Evolutionary conservation across 1,284 basidiomycete genomes (phyloP).

Genomic region (Cystobasidium slooffiae): DNA sequence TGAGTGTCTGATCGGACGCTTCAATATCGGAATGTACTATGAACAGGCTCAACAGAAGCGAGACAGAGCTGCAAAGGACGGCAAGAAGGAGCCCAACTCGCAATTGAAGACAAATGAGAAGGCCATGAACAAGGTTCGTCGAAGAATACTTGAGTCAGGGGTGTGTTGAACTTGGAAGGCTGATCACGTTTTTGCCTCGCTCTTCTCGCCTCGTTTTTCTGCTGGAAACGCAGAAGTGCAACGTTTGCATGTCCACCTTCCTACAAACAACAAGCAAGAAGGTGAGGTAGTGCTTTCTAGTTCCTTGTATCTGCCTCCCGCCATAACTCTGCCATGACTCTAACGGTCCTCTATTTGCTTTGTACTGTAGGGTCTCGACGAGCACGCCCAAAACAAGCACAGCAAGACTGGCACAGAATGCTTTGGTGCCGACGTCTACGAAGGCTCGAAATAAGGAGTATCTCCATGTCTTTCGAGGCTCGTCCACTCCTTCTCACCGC

Average conservation of each 20-base stretch:
- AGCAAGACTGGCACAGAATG: constrained; percentile 33
- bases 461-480: background rate
- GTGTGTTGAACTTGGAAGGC: background rate
- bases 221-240: constrained; percentile 21
- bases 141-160: too few species aligned
- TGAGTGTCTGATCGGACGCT: background rate
- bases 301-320: background rate
- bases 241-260: constrained; percentile 35
- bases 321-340: background rate
- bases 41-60: constrained; percentile 36
- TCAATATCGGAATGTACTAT: background rate
- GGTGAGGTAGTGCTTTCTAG: constrained; percentile 8
- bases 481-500: background rate
- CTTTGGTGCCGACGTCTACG: constrained; percentile 36
- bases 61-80: constrained; percentile 32
- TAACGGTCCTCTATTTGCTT: background rate
- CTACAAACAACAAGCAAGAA: constrained; percentile 40
- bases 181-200: constrained; percentile 28
- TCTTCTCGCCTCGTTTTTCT: background rate
- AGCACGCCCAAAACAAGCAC: constrained; percentile 34
- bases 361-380: constrained; percentile 31
- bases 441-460: constrained; percentile 23
- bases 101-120: constrained; percentile 36
- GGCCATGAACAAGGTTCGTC: constrained; percentile 41
- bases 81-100: constrained; percentile 29